phyloP scores from a whole-genome alignment of 2,329 filamentous ascomycete genomes.

The Rachicladosporium sp. region DNA sequence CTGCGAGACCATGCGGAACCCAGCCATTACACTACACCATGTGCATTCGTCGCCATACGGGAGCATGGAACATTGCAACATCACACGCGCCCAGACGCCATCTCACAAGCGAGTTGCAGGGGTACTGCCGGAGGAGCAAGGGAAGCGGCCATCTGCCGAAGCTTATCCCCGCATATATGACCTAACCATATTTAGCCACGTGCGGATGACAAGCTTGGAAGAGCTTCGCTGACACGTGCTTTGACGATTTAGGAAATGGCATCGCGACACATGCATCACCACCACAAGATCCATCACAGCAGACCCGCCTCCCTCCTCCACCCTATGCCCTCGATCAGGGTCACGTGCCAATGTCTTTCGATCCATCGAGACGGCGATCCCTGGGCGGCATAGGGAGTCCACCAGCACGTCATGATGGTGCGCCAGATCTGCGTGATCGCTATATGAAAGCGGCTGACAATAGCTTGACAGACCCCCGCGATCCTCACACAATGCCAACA shows the following conservation, averaged over 20 bases:
- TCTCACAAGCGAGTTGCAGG: no score
- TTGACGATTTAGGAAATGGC: constrained; percentile 3
- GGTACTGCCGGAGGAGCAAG: no score
- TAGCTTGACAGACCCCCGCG: constrained; percentile 14
- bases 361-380: constrained; percentile 31
- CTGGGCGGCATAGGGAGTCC: constrained; percentile 24
- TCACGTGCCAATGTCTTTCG: constrained; percentile 29
- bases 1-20: no score
- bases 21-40: no score
- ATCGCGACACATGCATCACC: constrained; percentile 7
- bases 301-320: constrained; percentile 11
- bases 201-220: no score
- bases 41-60: no score
- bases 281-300: constrained; percentile 11
- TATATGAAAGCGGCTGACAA: constrained; percentile 5
- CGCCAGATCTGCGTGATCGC: neutral
- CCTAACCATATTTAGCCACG: no score
- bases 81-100: no score
- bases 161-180: no score
- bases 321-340: constrained; percentile 17
- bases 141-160: no score
- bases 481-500: constrained; percentile 25
- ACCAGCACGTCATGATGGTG: neutral
- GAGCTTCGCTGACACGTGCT: constrained; percentile 3
- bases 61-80: no score